Percentiles rank a stretch among this genome's conserved stretches.
These are phyloP conservation scores for Dissophora ornata DNA, from an alignment of 192 early-diverging fungal species.

Conservation along the genomic window DNA sequence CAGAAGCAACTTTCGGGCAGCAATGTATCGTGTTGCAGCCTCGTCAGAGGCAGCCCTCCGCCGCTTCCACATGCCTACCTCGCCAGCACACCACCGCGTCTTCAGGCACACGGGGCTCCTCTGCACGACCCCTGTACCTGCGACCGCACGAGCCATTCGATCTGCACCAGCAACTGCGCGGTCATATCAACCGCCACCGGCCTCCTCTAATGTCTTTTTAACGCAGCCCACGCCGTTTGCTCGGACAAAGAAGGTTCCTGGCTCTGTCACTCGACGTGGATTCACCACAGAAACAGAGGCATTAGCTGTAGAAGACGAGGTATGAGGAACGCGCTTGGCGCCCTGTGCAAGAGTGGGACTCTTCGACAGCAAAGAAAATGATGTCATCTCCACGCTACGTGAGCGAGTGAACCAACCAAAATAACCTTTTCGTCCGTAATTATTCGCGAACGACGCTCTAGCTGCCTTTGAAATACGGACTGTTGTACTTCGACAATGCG, in stretches of 20 bases:
- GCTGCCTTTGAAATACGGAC: slow-evolving; percentile 45
- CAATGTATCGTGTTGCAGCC: slow-evolving; percentile 54
- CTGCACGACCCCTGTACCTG: not conserved
- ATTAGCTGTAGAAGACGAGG: slow-evolving; percentile 26
- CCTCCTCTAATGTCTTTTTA: not conserved
- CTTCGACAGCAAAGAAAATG: too few species aligned
- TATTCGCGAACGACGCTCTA: not conserved
- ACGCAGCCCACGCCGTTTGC: not conserved
- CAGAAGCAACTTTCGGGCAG: not conserved
- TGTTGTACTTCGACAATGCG: slow-evolving; percentile 51
- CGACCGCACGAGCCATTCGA: not conserved
- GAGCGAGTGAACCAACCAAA: too few species aligned
- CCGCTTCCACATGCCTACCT: slow-evolving; percentile 11
- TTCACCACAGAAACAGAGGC: slow-evolving; percentile 16
- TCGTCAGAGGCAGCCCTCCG: slow-evolving; percentile 21
- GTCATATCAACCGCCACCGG: not conserved
- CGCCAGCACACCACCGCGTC: slow-evolving; percentile 7
- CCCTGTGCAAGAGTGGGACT: too few species aligned
- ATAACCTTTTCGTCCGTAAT: not conserved
- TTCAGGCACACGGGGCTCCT: not conserved
- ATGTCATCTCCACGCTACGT: slow-evolving; percentile 1
- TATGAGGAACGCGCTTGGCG: not conserved
- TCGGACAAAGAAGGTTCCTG: slow-evolving; percentile 9
- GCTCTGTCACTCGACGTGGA: not conserved
- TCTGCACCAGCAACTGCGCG: not conserved